Conservation (phyloP, 345 rosid genomes). For the Sisymbrium irio region DNA sequence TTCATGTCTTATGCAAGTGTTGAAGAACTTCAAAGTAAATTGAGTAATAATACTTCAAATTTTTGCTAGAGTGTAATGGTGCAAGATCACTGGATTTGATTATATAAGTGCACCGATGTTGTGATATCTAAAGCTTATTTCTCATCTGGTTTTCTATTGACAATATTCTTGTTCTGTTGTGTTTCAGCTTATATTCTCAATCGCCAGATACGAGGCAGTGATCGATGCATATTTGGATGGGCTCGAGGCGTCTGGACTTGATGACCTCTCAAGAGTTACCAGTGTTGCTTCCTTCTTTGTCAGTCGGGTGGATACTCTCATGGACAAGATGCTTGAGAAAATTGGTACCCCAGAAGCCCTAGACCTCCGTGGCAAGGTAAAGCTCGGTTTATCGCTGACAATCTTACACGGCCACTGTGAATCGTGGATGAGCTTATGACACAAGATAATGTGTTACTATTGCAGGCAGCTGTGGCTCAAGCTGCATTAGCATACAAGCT, state of each 20-base stretch:
- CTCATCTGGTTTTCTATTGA: not conserved
- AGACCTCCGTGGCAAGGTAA: slow-evolving; percentile 95
- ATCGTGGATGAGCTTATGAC: not conserved
- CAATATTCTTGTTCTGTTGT: slow-evolving; percentile 16
- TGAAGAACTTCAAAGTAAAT: not conserved
- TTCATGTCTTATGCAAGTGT: not conserved
- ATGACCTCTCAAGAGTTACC: slow-evolving; percentile 90
- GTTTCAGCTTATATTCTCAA: slow-evolving; percentile 88
- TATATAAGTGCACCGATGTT: not conserved
- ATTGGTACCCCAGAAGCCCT: slow-evolving; percentile 94
- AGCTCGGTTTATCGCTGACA: not conserved
- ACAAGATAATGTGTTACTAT: slow-evolving; percentile 5
- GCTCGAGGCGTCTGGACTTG: slow-evolving; percentile 90
- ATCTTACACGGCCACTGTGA: not conserved
- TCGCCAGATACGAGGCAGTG: slow-evolving; percentile 87
- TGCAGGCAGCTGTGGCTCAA: slow-evolving; percentile 96
- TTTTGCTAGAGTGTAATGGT: too few relatives aligned
- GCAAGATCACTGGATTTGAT: not conserved
- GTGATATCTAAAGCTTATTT: not conserved
- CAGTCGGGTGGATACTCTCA: slow-evolving; percentile 92
- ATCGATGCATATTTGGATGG: slow-evolving; percentile 99
- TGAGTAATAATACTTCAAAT: not conserved
- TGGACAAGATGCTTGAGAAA: slow-evolving; percentile 94
- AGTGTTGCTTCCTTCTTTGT: slow-evolving; percentile 99
- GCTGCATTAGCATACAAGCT: slow-evolving; percentile 90